Evolutionary conservation across 305 asterid genomes (phyloP), one percentile per base, ranked within the genome.

Genomic region (Fraxinus floribunda): DNA sequence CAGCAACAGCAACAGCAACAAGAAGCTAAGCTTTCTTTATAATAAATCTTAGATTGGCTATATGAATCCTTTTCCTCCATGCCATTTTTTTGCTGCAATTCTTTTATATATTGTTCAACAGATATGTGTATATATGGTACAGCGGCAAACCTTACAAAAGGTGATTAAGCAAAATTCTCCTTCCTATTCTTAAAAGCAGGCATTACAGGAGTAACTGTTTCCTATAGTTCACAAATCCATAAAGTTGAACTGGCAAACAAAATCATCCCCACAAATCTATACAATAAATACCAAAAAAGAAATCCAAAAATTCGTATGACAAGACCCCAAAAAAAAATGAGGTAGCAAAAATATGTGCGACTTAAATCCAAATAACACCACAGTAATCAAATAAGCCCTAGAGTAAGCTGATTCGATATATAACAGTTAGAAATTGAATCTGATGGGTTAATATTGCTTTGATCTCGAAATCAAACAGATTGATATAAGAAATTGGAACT

Each of bases 381-480:
- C 49, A 4, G 39, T 57, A 16, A 38, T 38, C 82, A 52, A 29
- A 77, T 62, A 80, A 82, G 80, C 79, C 30, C 36, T 29, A 15
- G 26, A 18, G 32, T 34, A 41, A 57, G 22, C 66, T 57, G 0
- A 57, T 18, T 57, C 68, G 8, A 18, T 7, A 20, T 57, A 57
- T 57, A 57, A 57, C 8, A 20, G 66, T 57, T 57, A 57, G 68
- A 57, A 57, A 18, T 1, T 57, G 26, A 57, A 57, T n/a, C 26
- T 20, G 68, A 57, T 57, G 26, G 26, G 30, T 57, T 20, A 57
- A 18, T 39, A 20, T 26, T 78, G 73, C 29, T 73, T 18, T 34
- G 46, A 39, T 7, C 20, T 70, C 3, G 20, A 13, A 24, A 79
- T 29, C 44, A 78, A 81, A 76, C 15, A 62, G 74, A 80, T 81